These are phyloP conservation scores for Umbelopsis ramanniana DNA, from an alignment of 192 early-diverging fungal genomes.

Conservation along the genomic window DNA sequence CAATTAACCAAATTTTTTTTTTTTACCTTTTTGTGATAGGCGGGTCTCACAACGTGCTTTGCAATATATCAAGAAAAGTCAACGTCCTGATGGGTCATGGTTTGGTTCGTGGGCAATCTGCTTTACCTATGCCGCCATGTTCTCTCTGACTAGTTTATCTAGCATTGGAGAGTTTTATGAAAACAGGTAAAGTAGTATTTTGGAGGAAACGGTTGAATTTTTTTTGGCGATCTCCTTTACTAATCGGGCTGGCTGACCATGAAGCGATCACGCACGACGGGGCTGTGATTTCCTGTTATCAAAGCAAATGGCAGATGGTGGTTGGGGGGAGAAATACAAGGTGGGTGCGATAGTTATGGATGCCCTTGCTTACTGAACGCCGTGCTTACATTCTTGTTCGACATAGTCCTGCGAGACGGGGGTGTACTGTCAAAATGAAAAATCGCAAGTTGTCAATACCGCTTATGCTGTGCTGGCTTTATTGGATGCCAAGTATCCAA, in stretches of 20 bases:
- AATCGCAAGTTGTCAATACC: conserved; percentile 92
- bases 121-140: conserved; percentile 95
- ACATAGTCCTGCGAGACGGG: conserved; percentile 70
- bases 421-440: conserved; percentile 64
- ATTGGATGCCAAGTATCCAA: conserved; percentile 88
- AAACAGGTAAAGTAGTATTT: conserved; percentile 60
- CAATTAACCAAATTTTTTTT: neutral
- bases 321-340: conserved; percentile 97
- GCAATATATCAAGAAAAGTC: conserved; percentile 74
- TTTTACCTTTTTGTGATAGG: conserved; percentile 31
- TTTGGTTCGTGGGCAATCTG: conserved; percentile 97
- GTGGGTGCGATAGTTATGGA: too few species aligned
- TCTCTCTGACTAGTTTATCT: conserved; percentile 85
- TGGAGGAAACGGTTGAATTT: neutral
- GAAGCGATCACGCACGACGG: conserved; percentile 58
- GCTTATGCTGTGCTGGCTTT: conserved; percentile 87
- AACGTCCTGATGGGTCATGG: conserved; percentile 88
- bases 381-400: neutral
- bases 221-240: neutral
- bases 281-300: conserved; percentile 93
- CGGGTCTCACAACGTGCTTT: conserved; percentile 55
- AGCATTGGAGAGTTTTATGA: conserved; percentile 83
- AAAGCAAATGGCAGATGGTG: conserved; percentile 90
- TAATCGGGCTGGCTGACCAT: conserved; percentile 14
- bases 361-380: neutral